Evolutionary conservation across 148 eudicot genomes (phyloP).

Genomic region (Silene latifolia): DNA sequence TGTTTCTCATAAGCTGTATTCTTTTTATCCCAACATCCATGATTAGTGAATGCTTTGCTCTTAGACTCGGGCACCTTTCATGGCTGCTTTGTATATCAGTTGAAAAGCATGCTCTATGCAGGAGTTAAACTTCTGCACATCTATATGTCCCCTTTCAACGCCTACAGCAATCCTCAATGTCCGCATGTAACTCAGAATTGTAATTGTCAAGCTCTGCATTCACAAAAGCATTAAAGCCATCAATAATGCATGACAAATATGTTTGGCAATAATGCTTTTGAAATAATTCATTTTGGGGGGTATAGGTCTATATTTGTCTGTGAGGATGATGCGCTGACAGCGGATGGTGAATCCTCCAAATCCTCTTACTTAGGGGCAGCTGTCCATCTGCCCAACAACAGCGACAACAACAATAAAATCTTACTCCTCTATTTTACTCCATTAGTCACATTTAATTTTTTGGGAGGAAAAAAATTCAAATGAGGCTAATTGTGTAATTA

Average conservation of each 20-base stretch:
- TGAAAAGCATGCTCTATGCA: conserved; percentile 53
- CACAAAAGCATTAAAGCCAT: background rate
- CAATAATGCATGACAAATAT: background rate
- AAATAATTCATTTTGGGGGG: background rate
- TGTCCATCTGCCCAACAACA: background rate
- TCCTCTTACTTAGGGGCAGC: background rate
- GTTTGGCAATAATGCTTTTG: background rate
- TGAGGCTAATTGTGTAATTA: background rate
- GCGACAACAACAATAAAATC: background rate
- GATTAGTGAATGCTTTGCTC: background rate
- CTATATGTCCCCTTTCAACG: conserved; percentile 48
- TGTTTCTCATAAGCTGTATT: background rate
- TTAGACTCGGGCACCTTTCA: conserved; percentile 14
- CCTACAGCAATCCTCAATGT: conserved; percentile 43
- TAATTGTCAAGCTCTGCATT: conserved; percentile 68
- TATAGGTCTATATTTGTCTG: background rate
- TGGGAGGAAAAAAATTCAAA: background rate
- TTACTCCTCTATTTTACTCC: background rate
- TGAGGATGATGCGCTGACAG: background rate
- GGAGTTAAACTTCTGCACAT: conserved; percentile 39
- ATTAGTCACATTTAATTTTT: background rate
- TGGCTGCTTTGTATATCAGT: conserved; percentile 41
- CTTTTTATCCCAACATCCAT: background rate
- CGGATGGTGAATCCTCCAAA: background rate
- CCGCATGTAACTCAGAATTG: conserved; percentile 52